These are phyloP conservation scores for Leucocoprinus birnbaumii DNA, from an alignment of 768 basidiomycete genomes.

Conservation along the genomic window DNA sequence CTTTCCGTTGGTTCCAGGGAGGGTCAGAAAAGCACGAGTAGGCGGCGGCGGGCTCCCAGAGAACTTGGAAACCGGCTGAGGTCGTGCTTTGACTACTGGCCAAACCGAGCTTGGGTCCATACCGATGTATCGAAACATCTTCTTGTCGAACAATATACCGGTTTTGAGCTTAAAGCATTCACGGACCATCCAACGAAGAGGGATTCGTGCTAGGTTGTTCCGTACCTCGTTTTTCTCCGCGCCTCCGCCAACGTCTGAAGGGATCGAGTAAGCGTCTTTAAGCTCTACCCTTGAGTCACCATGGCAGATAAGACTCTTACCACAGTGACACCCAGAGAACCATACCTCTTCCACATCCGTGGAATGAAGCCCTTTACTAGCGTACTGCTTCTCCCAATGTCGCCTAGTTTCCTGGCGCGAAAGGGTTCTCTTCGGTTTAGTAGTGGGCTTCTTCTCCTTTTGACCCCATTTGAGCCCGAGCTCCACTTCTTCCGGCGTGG, in stretches of 20 bases:
- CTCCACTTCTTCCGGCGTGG: slow-evolving; percentile 34
- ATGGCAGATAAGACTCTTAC: slow-evolving; percentile 28
- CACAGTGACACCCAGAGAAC: slow-evolving; percentile 75
- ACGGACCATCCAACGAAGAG: slow-evolving; percentile 77
- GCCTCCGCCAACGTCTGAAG: slow-evolving; percentile 74
- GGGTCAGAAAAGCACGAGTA: slow-evolving; percentile 17
- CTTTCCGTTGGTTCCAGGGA: slow-evolving; percentile 19
- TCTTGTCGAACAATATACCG: slow-evolving; percentile 57
- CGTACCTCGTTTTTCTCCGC: slow-evolving; percentile 53
- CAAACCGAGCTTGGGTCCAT: slow-evolving; percentile 43
- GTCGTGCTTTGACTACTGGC: slow-evolving; percentile 37
- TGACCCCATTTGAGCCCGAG: slow-evolving; percentile 50
- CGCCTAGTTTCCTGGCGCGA: slow-evolving; percentile 25
- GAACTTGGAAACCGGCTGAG: slow-evolving; percentile 34
- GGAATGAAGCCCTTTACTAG: slow-evolving; percentile 25
- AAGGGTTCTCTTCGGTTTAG: slow-evolving; percentile 22
- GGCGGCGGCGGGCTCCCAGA: slow-evolving; percentile 20
- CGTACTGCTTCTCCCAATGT: slow-evolving; percentile 40
- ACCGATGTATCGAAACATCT: slow-evolving; percentile 42
- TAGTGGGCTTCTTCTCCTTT: slow-evolving; percentile 35
- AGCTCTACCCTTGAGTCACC: not conserved
- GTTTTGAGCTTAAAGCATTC: slow-evolving; percentile 55
- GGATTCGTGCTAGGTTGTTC: slow-evolving; percentile 64
- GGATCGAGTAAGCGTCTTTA: too few relatives aligned
- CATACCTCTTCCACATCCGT: slow-evolving; percentile 78